These are phyloP conservation scores for Gymnopilus junonius DNA, from an alignment of 768 basidiomycete genomes.

Conservation along the genomic window DNA sequence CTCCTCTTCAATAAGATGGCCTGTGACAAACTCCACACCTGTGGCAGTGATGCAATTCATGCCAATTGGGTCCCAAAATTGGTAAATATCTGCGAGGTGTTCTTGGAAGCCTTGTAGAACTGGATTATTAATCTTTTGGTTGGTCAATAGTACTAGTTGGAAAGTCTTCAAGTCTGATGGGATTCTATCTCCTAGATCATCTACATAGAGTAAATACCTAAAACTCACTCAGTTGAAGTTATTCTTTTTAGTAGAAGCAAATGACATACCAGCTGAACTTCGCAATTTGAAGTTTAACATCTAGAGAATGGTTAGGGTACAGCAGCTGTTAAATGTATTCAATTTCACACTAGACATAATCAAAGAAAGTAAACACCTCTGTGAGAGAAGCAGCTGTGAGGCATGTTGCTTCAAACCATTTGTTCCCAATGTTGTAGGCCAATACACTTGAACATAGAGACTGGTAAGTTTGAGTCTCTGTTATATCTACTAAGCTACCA, in stretches of 20 bases:
- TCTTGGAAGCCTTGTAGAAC: not conserved
- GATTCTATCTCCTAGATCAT: not conserved
- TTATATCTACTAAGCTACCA: not conserved
- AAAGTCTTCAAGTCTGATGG: not conserved
- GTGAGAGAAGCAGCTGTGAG: not conserved
- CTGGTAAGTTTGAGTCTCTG: not conserved
- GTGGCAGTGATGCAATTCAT: constrained; percentile 1
- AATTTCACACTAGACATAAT: not conserved
- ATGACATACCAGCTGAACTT: constrained; percentile 1
- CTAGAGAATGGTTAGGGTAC: not conserved
- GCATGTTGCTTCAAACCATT: not conserved
- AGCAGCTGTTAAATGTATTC: not conserved
- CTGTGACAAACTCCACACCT: constrained; percentile 4
- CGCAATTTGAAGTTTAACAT: constrained; percentile 1
- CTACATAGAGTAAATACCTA: constrained; percentile 3
- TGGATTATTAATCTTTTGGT: not conserved
- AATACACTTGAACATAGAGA: not conserved
- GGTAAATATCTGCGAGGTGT: not conserved
- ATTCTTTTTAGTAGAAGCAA: not conserved
- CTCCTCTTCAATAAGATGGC: not conserved
- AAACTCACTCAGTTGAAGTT: not conserved
- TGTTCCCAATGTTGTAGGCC: not conserved
- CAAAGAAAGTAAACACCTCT: not conserved
- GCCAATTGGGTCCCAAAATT: not conserved
- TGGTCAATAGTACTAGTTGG: not conserved